Evolutionary conservation across 805 yeast species (phyloP), one percentile per base, ranked within the genome.

Genomic region (Barnettozyma vustinii): DNA sequence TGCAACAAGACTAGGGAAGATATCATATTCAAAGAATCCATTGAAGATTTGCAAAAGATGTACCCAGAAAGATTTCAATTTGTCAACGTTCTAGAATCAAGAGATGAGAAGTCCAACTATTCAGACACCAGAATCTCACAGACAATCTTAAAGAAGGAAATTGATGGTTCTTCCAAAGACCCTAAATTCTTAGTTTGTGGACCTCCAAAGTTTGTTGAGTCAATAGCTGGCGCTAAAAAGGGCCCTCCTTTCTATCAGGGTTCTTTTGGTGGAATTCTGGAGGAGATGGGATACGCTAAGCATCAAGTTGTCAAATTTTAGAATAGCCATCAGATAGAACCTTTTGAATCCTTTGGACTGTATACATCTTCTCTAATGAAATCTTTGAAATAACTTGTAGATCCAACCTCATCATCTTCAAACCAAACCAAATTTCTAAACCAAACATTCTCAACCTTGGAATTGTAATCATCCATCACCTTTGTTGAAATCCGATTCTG

Each of bases 181-280:
- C 33, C 33, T 13, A 30, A 30, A 30, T 13, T 30, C 16, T 7
- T 30, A 40, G 43, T 40, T 19, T 40, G 43, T 26, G 43, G 43
- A 4, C 43, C 43, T n/a, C 35, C 43, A 26, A 40, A 25, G 13
- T 40, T 40, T 40, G 33, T 40, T 23, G 33, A 40, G 30, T 40
- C 15, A 4, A 26, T 40, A 26, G 43, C 43, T 7, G 43, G 43
- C n/a, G 19, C 20, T 5, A 40, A 40, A 25, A 16, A 18, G 13
- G 43, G 43, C 30, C 43, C 43, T 5, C 43, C 43, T 26, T 40
- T 40, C 20, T 40, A 40, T 10, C 43, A 40, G 18, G 43, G 43
- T 5, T n/a, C 43, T 26, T 12, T 13, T 16, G 43, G 43, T 25
- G 43, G 43, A 10, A 16, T n/a, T 16, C 18, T 40, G 16, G 8